Conservation (phyloP, 768 basidiomycete genomes). For the Serendipita sp. region DNA sequence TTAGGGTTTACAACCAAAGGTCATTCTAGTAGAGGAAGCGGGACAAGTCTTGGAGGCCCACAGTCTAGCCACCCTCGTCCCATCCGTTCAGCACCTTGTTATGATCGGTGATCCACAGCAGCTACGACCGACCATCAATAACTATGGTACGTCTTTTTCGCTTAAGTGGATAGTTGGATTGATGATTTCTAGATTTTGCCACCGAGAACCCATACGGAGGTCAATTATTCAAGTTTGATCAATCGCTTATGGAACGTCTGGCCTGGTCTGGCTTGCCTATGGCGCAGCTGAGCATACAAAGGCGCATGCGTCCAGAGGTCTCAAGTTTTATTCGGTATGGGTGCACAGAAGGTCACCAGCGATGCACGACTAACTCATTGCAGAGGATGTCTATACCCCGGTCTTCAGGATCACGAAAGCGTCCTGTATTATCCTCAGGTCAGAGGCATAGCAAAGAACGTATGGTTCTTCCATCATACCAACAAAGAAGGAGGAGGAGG, state of each 20-base stretch:
- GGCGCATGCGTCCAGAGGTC: conserved; percentile 61
- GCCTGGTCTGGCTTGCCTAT: conserved; percentile 36
- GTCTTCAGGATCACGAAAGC: conserved; percentile 39
- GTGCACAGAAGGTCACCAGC: conserved; percentile 10
- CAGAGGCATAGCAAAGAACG: conserved; percentile 44
- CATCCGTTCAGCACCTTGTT: conserved; percentile 53
- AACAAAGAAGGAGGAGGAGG: conserved; percentile 43
- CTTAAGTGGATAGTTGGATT: not conserved
- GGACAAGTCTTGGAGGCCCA: conserved; percentile 74
- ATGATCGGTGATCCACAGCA: conserved; percentile 71
- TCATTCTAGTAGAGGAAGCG: conserved; percentile 64
- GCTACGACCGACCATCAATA: conserved; percentile 51
- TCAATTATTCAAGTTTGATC: conserved; percentile 47
- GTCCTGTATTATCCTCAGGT: conserved; percentile 39
- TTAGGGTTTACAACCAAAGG: conserved; percentile 42
- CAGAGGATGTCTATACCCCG: conserved; percentile 46
- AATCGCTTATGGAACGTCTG: conserved; percentile 64
- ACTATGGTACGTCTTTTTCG: conserved; percentile 28
- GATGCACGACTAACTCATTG: not conserved
- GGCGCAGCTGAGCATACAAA: conserved; percentile 56
- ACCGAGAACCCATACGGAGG: conserved; percentile 45
- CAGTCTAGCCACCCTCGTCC: conserved; percentile 45
- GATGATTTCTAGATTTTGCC: conserved; percentile 30
- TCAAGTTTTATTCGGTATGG: conserved; percentile 42
- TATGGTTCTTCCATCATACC: conserved; percentile 52